Conservation (phyloP, 257 asterid species). For the Sherardia arvensis region DNA sequence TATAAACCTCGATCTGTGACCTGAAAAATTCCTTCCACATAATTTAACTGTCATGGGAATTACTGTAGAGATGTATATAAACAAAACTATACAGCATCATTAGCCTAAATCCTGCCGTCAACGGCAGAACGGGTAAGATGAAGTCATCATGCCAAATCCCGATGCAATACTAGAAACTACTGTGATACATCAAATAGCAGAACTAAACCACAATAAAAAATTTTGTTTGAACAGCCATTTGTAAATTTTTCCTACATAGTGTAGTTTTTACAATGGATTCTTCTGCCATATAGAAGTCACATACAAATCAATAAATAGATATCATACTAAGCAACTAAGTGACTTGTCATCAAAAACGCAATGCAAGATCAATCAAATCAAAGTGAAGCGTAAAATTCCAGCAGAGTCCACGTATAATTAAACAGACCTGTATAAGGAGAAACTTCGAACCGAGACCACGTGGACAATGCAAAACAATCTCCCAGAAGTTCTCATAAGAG, state of each 20-base stretch:
- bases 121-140: too few species aligned
- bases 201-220: not conserved
- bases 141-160: too few species aligned
- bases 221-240: not conserved
- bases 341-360: not conserved
- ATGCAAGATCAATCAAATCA: not conserved
- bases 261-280: not conserved
- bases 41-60: not conserved
- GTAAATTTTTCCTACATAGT: not conserved
- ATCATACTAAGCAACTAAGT: not conserved
- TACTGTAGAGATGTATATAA: not conserved
- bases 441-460: constrained; percentile 18
- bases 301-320: not conserved
- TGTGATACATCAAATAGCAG: not conserved
- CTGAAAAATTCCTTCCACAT: too few species aligned
- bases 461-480: constrained; percentile 40
- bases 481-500: constrained; percentile 61
- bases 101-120: not conserved
- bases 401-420: not conserved
- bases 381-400: not conserved
- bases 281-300: not conserved
- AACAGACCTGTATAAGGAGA: constrained; percentile 68
- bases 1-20: too few species aligned
- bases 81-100: not conserved
- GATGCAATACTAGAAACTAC: not conserved